Conservation (phyloP, 805 yeast species). For the Candida nemodendra region DNA sequence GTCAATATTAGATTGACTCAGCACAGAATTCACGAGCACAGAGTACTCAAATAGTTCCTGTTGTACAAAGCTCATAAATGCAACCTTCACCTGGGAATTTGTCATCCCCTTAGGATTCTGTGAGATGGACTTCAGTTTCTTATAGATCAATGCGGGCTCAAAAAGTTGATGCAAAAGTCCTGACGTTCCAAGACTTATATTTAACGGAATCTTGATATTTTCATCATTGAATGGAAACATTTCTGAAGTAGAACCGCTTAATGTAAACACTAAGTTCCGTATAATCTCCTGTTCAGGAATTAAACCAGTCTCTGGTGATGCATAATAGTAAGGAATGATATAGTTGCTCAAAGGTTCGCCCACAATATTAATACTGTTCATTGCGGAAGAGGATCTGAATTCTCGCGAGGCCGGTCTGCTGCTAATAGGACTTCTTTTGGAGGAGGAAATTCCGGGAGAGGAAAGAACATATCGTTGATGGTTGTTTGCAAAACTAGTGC, state of each 20-base stretch:
- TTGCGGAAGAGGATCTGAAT: slow-evolving; percentile 1
- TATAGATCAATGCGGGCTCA: slow-evolving; percentile 73
- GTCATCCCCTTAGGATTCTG: slow-evolving; percentile 24
- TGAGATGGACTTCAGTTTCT: slow-evolving; percentile 39
- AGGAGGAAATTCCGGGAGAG: slow-evolving; percentile 7
- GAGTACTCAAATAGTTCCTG: slow-evolving; percentile 37
- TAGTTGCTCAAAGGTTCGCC: slow-evolving; percentile 31
- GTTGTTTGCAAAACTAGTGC: slow-evolving; percentile 8
- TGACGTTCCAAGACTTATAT: slow-evolving; percentile 54
- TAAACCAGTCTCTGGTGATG: slow-evolving; percentile 26
- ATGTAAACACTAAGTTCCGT: slow-evolving; percentile 48
- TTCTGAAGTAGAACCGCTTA: slow-evolving; percentile 63
- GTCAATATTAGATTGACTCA: slow-evolving; percentile 27
- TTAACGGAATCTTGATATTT: slow-evolving; percentile 45
- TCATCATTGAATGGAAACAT: slow-evolving; percentile 45
- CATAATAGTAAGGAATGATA: slow-evolving; percentile 33
- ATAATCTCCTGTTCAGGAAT: slow-evolving; percentile 43
- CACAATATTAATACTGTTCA: slow-evolving; percentile 2
- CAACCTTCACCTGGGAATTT: slow-evolving; percentile 57
- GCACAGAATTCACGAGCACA: slow-evolving; percentile 35
- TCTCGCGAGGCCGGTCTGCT: slow-evolving; percentile 13
- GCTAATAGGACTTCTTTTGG: background rate
- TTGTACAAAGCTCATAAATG: slow-evolving; percentile 51
- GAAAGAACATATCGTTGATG: slow-evolving; percentile 7
- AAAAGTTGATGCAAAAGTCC: slow-evolving; percentile 54